Evolutionary conservation across 345 rosid species (phyloP).

Genomic region (Schrenkiella parvula): DNA sequence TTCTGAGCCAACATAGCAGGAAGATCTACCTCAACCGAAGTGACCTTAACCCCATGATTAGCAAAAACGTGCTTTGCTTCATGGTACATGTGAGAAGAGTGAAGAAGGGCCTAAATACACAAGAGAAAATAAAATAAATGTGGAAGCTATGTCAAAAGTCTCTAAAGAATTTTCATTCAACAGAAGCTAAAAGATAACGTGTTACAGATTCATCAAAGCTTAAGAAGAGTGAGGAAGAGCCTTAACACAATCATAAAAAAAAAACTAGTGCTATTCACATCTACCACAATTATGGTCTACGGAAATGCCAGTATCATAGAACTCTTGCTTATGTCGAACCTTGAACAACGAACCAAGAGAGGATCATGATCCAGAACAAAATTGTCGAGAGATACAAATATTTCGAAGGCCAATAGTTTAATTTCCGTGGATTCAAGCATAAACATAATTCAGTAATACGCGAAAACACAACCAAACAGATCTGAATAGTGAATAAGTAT

Average conservation of each 20-base stretch:
- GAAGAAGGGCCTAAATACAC: constrained; percentile 78
- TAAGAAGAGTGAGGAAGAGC: neutral
- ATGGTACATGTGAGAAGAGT: constrained; percentile 98
- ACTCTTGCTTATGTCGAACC: neutral
- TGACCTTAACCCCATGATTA: constrained; percentile 76
- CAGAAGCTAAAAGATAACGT: neutral
- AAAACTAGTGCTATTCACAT: neutral
- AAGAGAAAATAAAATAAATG: neutral
- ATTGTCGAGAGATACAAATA: neutral
- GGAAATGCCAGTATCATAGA: neutral
- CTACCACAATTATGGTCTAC: neutral
- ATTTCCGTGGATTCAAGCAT: neutral
- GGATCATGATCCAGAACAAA: neutral
- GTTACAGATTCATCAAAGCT: neutral
- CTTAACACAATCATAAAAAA: constrained; percentile 1
- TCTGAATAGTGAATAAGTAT: constrained; percentile 1
- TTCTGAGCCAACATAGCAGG: constrained; percentile 96
- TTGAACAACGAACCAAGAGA: neutral
- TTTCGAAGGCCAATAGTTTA: neutral
- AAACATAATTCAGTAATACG: neutral
- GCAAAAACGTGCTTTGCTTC: constrained; percentile 90
- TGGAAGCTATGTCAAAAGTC: neutral
- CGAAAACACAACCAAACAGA: neutral
- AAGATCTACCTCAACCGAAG: constrained; percentile 91
- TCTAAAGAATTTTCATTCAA: neutral